Evolutionary conservation across 2,329 filamentous ascomycete species (phyloP).

Genomic region (Magnaporthiopsis poae): DNA sequence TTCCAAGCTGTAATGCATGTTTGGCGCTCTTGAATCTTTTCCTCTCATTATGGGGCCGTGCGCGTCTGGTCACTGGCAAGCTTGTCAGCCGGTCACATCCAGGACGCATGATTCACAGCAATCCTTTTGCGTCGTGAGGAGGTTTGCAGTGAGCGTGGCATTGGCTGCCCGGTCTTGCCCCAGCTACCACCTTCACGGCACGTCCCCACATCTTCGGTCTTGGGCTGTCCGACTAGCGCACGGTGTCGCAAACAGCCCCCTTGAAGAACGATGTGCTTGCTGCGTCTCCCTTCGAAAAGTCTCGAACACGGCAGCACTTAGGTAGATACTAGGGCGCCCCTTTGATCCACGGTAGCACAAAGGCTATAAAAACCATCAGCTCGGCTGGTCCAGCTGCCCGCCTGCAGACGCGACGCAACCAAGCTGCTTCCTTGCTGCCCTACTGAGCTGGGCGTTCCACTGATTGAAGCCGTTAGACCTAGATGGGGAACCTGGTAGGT

Average conservation of each 20-base stretch:
- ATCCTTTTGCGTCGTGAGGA: not conserved
- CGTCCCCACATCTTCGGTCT: not conserved
- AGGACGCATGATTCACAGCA: not conserved
- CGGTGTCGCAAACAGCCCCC: not conserved
- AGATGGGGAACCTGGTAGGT: not conserved
- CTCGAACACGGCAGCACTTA: not conserved
- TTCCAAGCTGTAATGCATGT: not conserved
- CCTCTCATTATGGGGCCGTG: not conserved
- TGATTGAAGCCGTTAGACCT: not conserved
- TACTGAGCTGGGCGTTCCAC: not conserved
- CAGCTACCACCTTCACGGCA: not conserved
- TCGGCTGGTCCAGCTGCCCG: no score
- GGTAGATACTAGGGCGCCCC: no score
- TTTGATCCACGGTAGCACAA: not conserved
- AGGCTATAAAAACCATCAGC: not conserved
- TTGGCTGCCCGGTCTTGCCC: no score
- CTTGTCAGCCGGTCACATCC: not conserved
- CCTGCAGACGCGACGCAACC: not conserved
- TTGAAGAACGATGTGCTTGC: not conserved
- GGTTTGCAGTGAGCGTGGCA: not conserved
- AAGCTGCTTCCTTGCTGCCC: not conserved
- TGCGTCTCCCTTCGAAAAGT: not conserved
- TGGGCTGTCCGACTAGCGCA: not conserved
- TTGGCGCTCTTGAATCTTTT: not conserved
- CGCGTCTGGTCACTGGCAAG: not conserved